Evolutionary conservation across 2,329 filamentous ascomycete species (phyloP), one percentile per base, ranked within the genome.

Genomic region (Phyllosticta paracitricarpa): DNA sequence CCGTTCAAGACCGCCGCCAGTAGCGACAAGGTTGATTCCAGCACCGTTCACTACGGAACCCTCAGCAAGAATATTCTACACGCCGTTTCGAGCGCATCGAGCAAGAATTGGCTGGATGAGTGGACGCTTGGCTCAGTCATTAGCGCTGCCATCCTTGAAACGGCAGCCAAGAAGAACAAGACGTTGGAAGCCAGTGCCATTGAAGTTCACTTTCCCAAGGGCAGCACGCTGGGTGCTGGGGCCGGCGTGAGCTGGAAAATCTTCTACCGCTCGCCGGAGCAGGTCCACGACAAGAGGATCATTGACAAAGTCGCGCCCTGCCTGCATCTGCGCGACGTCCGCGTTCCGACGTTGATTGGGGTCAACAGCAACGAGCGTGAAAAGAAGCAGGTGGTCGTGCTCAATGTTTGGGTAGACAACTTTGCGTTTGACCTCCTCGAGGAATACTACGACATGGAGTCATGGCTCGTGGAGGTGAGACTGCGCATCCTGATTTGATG

Each of bases 41-140:
- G 88, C 69, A 91, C 89, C 2, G 83, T 91, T 25, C 87, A 92
- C 75, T 92, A 92, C 68, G 88, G 89, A 1, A 79, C 77, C 9
- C 78, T 91, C 14, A 86, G 84, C 75, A 90, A 91, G 74, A 78
- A 79, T 0, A 78, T 91, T 14, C 74, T 87, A 33, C 71, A 73
- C 25, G 76, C 75, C 12, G 69, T 86, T 26, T 54, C 19, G 3
- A 19, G 10, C 4, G 52, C 52, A 3, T 35, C 33, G 22, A 28
- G 56, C 17, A 51, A 54, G 12, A 58, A 61, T 2, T 73, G 71
- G 71, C 64, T 65, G 26, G 65, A 64, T 9, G 69, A 1, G 63
- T 62, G 33, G 66, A 67, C 2, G 59, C 40, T 75, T 1, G 66
- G 66, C 17, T 24, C 17, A 3, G 56, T 30, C 2, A 61, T 69